Evolutionary conservation across 2,329 filamentous ascomycete species (phyloP).

Genomic region (Plenodomus biglobosus): DNA sequence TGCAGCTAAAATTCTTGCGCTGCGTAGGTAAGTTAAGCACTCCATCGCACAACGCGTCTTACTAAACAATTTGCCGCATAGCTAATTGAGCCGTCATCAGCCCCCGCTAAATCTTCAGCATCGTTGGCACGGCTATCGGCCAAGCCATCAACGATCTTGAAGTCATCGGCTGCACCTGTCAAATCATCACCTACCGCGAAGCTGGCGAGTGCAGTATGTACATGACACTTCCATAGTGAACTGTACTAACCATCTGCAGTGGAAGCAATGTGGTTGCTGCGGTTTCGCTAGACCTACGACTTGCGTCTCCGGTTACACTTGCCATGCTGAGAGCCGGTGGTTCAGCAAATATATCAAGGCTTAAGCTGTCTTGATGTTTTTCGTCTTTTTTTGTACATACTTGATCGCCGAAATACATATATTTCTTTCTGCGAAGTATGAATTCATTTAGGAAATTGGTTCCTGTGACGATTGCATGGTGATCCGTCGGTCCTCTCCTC

Average conservation of each 20-base stretch:
- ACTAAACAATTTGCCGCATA: neutral
- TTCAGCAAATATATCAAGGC: neutral
- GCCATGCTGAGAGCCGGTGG: neutral
- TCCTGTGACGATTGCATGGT: no score
- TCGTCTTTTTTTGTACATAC: neutral
- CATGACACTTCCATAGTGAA: neutral
- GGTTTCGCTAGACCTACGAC: neutral
- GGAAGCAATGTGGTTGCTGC: neutral
- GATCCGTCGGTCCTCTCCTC: no score
- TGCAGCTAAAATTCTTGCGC: slow-evolving; percentile 43
- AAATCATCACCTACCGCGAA: neutral
- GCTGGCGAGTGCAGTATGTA: neutral
- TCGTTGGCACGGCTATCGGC: no score
- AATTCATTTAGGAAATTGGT: no score
- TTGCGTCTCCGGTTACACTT: neutral
- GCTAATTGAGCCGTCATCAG: neutral
- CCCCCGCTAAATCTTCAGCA: neutral
- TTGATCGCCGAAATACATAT: neutral
- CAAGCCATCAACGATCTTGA: neutral
- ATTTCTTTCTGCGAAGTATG: no score
- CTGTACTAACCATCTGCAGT: neutral
- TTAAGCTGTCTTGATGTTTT: neutral
- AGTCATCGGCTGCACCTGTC: neutral
- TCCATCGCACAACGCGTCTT: no score
- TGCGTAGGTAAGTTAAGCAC: slow-evolving; percentile 4